These are phyloP conservation scores for Erodium trifolium DNA, from an alignment of 441 rosid species.

Conservation along the genomic window DNA sequence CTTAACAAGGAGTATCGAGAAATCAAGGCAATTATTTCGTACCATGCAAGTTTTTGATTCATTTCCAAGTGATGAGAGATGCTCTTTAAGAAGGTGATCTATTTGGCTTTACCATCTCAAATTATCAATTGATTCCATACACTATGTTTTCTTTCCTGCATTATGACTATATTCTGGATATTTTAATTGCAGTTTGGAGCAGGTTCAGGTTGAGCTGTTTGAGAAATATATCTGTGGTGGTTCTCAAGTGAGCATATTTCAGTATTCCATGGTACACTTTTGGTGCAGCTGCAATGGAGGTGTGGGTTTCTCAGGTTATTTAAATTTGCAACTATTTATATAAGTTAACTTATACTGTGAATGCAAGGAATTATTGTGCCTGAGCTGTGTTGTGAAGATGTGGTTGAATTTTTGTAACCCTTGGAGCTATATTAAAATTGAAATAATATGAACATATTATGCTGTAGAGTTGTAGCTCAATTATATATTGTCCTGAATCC, in stretches of 20 bases:
- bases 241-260: slow-evolving; percentile 51
- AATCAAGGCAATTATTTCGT: slow-evolving; percentile 48
- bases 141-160: slow-evolving; percentile 19
- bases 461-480: neutral
- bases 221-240: slow-evolving; percentile 70
- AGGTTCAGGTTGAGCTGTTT: slow-evolving; percentile 65
- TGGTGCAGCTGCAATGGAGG: slow-evolving; percentile 44
- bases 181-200: slow-evolving; percentile 87
- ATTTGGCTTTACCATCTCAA: neutral
- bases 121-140: neutral
- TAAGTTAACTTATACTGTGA: neutral
- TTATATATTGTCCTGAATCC: neutral
- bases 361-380: neutral
- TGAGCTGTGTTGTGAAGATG: neutral
- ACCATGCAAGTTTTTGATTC: slow-evolving; percentile 43
- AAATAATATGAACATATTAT: neutral
- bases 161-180: slow-evolving; percentile 40
- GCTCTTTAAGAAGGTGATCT: slow-evolving; percentile 30
- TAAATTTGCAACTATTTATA: neutral
- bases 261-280: slow-evolving; percentile 58
- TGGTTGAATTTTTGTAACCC: neutral
- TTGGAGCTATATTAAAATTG: neutral
- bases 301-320: slow-evolving; percentile 21
- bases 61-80: slow-evolving; percentile 25
- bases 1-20: slow-evolving; percentile 55